A percentile compares a stretch with the other conserved stretches of the same genome.
These are phyloP conservation scores for Jaenimonas drosophilae DNA, from an alignment of 208 protist species.

Conservation along the genomic window DNA sequence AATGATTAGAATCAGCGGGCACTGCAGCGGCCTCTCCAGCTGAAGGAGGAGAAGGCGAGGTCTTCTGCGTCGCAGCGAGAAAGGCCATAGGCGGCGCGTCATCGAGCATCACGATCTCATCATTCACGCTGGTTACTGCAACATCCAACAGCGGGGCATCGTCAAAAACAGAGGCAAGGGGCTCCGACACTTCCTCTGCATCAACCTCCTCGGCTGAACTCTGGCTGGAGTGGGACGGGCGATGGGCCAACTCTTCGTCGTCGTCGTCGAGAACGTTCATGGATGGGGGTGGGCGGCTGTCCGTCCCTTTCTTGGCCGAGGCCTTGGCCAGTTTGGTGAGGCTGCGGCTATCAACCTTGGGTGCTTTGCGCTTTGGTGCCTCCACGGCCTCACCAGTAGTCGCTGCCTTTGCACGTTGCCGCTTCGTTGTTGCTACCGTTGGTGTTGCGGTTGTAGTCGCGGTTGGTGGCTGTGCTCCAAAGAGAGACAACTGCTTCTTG, in stretches of 20 bases:
- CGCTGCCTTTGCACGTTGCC: neutral
- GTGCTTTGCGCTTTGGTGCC: too few species aligned
- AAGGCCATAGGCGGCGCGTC: slow-evolving; percentile 64
- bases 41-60: too few species aligned
- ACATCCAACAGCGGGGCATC: slow-evolving; percentile 25
- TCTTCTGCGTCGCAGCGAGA: slow-evolving; percentile 2
- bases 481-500: too few species aligned
- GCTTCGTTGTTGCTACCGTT: neutral
- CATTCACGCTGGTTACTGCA: slow-evolving; percentile 28
- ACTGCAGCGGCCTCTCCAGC: neutral
- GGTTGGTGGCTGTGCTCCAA: too few species aligned
- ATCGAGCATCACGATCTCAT: slow-evolving; percentile 78
- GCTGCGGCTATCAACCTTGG: slow-evolving; percentile 28
- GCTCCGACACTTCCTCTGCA: slow-evolving; percentile 4
- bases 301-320: slow-evolving; percentile 21
- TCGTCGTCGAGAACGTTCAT: slow-evolving; percentile 15
- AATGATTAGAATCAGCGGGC: neutral
- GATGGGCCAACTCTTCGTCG: neutral
- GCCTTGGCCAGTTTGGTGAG: slow-evolving; percentile 62
- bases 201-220: slow-evolving; percentile 7
- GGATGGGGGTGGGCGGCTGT: neutral
- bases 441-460: too few species aligned
- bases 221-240: neutral
- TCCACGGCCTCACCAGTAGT: neutral
- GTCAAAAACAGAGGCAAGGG: slow-evolving; percentile 1